Evolutionary conservation across 2,329 filamentous ascomycete genomes (phyloP).

Genomic region (Neofusicoccum parvum): DNA sequence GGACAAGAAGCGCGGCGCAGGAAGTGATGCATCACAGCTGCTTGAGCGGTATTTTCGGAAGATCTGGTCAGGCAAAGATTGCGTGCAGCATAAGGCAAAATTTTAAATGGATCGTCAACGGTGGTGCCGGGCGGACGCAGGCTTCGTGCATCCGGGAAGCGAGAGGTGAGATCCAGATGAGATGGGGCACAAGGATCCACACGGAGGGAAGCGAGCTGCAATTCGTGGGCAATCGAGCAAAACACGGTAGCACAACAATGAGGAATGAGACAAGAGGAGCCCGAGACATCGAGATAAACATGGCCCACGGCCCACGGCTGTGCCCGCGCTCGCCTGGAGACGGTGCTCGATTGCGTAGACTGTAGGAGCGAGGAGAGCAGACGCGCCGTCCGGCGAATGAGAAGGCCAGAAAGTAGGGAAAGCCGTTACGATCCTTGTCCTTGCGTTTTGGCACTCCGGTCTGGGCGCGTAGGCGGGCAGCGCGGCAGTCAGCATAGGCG

Average conservation of each 20-base stretch:
- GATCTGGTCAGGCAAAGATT: conserved; percentile 7
- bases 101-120: conserved; percentile 17
- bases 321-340: not conserved
- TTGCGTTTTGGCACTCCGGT: not conserved
- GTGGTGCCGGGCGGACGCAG: conserved; percentile 19
- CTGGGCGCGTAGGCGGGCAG: conserved; percentile 17
- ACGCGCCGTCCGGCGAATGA: not conserved
- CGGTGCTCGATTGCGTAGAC: not conserved
- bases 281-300: conserved; percentile 15
- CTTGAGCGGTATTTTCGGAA: not conserved
- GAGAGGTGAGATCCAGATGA: conserved; percentile 16
- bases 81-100: conserved; percentile 10
- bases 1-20: conserved; percentile 14
- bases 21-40: conserved; percentile 19
- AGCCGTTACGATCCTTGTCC: not conserved
- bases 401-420: not conserved
- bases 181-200: conserved; percentile 16
- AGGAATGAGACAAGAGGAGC: conserved; percentile 19
- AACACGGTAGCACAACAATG: conserved; percentile 19
- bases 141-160: conserved; percentile 19
- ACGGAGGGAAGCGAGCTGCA: conserved; percentile 8
- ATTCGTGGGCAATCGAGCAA: conserved; percentile 12
- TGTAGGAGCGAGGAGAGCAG: not conserved
- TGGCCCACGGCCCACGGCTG: not conserved
- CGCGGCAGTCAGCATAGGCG: conserved; percentile 18